These are phyloP conservation scores for apple (Malus domestica) DNA, from an alignment of 306 rosid species.

Conservation along the genomic window ASM211411v1 NC_041793.1:37018001-37018500, in stretches of 20 bases:
- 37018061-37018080: conserved; percentile 58
- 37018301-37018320: neutral
- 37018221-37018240: neutral
- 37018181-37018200: neutral
- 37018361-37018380: conserved; percentile 2
- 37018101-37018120: conserved; percentile 78
- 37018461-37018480: neutral
- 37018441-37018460: neutral
- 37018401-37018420: conserved; percentile 32
- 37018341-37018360: conserved; percentile 1
- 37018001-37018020: neutral
- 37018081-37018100: conserved; percentile 74
- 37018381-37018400: conserved; percentile 1
- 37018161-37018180: conserved; percentile 34
- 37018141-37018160: conserved; percentile 63
- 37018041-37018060: conserved; percentile 73
- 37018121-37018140: conserved; percentile 84
- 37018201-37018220: neutral
- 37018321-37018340: neutral
- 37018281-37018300: conserved; percentile 24
- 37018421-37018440: conserved; percentile 19
- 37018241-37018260: neutral
- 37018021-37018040: conserved; percentile 1
- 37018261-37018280: conserved; percentile 1
- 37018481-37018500: conserved; percentile 64